Evolutionary conservation across 257 asterid species (phyloP), one percentile per base, ranked within the genome.

Genomic region (Lithospermum erythrorhizon): DNA sequence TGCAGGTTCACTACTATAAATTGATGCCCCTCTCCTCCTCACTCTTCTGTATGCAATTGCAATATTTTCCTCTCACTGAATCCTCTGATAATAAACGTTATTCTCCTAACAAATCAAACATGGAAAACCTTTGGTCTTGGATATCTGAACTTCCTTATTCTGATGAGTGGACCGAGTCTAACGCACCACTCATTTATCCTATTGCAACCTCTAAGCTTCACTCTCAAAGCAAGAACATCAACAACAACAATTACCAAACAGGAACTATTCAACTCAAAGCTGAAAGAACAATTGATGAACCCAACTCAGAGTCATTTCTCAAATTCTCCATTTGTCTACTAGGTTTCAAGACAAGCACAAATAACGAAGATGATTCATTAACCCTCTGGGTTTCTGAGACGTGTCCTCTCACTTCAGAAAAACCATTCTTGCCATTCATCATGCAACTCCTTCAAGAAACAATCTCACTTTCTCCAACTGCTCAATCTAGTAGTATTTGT

Each of bases 91-190:
- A 27, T 35, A 17, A 52, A 55, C n/a, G n/a, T n/a, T n/a, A 55
- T 35, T 7, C 14, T 21, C 58, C 1, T 29, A 22, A 15, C 23
- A 30, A 47, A 67, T n/a, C 18, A 62, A 58, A 5, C 4, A 87
- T 88, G 97, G 96, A 90, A 59, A 63, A 41, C 18, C 17, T 77
- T 48, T 90, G 97, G 97, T 74, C 97, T 22, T 90, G 97, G 97
- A 87, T 90, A 54, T 84, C 69, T 51, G 95, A 87, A 6, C 88
- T 90, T 37, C 85, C 87, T 56, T 15, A 74, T 71, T 79, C 90
- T n/a, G 78, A 72, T 29, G 81, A 75, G 63, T 79, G 80, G 79
- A 24, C 35, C 49, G 74, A 16, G 53, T 57, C 61, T 29, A 64
- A 61, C 51, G 72, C 93, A 6, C 54, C 32, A 6, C 75, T 79